phyloP scores from a whole-genome alignment of 805 yeast species.

The Saccharomycopsis malanga region DNA sequence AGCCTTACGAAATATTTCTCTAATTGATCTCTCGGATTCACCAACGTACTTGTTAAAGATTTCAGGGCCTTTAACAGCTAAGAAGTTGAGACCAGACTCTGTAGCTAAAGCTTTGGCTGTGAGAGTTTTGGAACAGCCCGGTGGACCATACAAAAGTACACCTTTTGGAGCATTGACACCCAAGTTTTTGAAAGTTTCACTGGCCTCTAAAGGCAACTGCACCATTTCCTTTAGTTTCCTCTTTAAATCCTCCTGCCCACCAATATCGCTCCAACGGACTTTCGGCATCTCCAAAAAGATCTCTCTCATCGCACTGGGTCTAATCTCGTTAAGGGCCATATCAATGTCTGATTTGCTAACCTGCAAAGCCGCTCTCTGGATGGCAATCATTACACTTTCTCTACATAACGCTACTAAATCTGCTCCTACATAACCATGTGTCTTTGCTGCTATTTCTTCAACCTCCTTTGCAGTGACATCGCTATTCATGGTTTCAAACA shows the following conservation, averaged over 20 bases:
- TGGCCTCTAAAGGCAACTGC: slow-evolving; percentile 80
- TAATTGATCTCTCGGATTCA: slow-evolving; percentile 86
- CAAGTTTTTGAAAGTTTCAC: slow-evolving; percentile 63
- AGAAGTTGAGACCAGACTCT: slow-evolving; percentile 86
- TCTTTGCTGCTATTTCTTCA: slow-evolving; percentile 57
- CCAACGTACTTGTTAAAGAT: slow-evolving; percentile 93
- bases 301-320: slow-evolving; percentile 97
- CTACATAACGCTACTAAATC: slow-evolving; percentile 83
- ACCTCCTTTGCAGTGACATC: slow-evolving; percentile 48
- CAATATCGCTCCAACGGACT: slow-evolving; percentile 89
- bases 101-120: slow-evolving; percentile 95
- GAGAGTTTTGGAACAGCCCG: slow-evolving; percentile 93
- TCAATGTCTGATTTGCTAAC: slow-evolving; percentile 62
- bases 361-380: slow-evolving; percentile 49
- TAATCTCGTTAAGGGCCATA: slow-evolving; percentile 64
- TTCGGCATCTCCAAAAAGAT: slow-evolving; percentile 91
- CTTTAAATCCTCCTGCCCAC: slow-evolving; percentile 86
- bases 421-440: slow-evolving; percentile 98
- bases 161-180: slow-evolving; percentile 94
- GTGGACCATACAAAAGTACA: slow-evolving; percentile 90
- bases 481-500: slow-evolving; percentile 32
- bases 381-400: slow-evolving; percentile 81
- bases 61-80: slow-evolving; percentile 97
- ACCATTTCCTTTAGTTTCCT: slow-evolving; percentile 81
- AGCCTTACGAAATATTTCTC: slow-evolving; percentile 90